phyloP scores from a whole-genome alignment of 177 flowering plant species.

The Vitis hybrid region DNA sequence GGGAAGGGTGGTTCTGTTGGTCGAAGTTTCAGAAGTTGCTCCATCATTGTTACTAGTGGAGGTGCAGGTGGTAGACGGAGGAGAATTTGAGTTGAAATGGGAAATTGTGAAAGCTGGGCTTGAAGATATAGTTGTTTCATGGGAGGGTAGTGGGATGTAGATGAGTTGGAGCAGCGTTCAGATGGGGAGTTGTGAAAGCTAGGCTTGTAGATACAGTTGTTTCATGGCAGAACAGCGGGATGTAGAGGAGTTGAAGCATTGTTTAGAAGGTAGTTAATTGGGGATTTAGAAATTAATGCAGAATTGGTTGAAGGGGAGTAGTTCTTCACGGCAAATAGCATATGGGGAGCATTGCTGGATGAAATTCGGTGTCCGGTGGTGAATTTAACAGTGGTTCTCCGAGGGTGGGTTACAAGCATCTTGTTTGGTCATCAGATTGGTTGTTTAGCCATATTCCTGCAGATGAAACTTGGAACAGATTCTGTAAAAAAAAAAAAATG shows the following conservation, averaged over 20 bases:
- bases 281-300: background rate
- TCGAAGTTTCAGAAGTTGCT: conserved; percentile 40
- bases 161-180: too few relatives aligned
- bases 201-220: conserved; percentile 47
- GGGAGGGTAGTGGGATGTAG: conserved; percentile 35
- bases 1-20: conserved; percentile 39
- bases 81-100: conserved; percentile 38
- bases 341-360: too few relatives aligned
- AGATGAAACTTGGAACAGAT: too few relatives aligned
- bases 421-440: too few relatives aligned
- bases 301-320: too few relatives aligned
- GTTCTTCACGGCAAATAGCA: too few relatives aligned
- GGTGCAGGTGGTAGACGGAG: conserved; percentile 35
- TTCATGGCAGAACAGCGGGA: conserved; percentile 42
- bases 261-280: background rate
- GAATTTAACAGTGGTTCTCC: too few relatives aligned
- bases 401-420: too few relatives aligned
- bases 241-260: too few relatives aligned
- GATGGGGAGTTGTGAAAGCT: conserved; percentile 24
- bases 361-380: too few relatives aligned
- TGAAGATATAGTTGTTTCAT: conserved; percentile 43
- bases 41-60: conserved; percentile 36
- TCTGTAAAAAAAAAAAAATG: too few relatives aligned
- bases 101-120: conserved; percentile 40
- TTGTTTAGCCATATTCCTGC: too few relatives aligned